Conservation (phyloP, 306 rosid genomes). For the Corylus heterophylla region DNA sequence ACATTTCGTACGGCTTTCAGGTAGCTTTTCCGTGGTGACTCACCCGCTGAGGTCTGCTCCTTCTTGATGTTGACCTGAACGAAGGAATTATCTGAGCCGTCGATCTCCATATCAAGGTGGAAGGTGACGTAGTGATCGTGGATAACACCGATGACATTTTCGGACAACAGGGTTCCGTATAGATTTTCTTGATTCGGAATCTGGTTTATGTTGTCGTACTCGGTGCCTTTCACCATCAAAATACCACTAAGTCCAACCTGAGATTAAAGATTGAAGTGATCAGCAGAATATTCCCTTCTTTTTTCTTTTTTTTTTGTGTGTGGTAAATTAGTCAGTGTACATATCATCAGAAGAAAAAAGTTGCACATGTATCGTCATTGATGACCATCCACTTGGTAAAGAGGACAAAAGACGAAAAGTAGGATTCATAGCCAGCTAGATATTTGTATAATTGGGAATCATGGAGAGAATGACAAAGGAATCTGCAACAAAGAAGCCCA, state of each 20-base stretch:
- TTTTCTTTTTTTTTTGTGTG: no score
- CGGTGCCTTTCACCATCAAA: slow-evolving; percentile 87
- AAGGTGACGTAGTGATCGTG: slow-evolving; percentile 81
- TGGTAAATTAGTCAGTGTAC: background rate
- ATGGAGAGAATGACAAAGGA: background rate
- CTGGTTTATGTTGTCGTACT: slow-evolving; percentile 55
- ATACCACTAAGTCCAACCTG: slow-evolving; percentile 94
- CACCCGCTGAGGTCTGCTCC: slow-evolving; percentile 44
- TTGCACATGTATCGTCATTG: background rate
- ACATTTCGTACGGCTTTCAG: slow-evolving; percentile 66
- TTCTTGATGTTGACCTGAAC: slow-evolving; percentile 63
- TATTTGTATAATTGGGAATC: background rate
- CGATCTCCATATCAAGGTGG: slow-evolving; percentile 82
- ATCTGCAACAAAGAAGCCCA: no score
- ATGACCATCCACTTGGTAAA: background rate
- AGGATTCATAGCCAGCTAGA: background rate
- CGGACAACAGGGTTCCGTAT: slow-evolving; percentile 78
- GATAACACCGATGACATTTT: slow-evolving; percentile 79
- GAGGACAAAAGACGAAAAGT: background rate
- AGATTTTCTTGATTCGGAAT: slow-evolving; percentile 45
- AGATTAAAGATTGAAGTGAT: background rate
- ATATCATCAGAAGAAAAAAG: background rate
- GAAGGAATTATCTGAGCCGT: slow-evolving; percentile 75
- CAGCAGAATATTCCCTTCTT: no score
- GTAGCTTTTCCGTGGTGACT: slow-evolving; percentile 74